Evolutionary conservation across 441 rosid genomes (phyloP), one percentile per base, ranked within the genome.

Genomic region (Rhodomyrtus psidioides): DNA sequence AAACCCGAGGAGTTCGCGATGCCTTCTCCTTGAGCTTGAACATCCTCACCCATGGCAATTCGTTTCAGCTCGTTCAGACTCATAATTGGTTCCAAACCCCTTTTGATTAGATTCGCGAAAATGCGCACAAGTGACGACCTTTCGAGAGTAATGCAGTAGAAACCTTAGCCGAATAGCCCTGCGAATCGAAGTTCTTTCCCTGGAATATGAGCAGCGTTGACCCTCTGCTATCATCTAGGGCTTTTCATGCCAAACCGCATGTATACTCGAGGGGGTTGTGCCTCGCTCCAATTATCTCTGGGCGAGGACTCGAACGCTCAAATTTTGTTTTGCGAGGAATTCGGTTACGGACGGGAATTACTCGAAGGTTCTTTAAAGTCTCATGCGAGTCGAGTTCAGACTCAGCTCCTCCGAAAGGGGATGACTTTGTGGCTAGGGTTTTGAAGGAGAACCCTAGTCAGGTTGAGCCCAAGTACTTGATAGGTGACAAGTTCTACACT

Each of bases 381-480:
- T 81, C 90, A 2, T 94, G 97, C 89, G 91, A 92, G 85, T 83
- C 89, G 91, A 90, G 85, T 83, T 83, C 94, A 39, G 84, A 85
- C 84, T 86, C 88, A 44, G 34, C 55, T 44, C 86, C 94, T 53
- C 88, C 76, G 84, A 44, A 91, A 44, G 88, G 90, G 27, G 93
- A 87, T 62, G 99, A 95, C 89, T 97, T 95, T 90, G 92, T 97
- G 30, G 89, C 96, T 55, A 94, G 91, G 91, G 94, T 95, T 88
- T 86, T 97, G 92, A 91, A 93, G 93, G 94, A 96, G 91, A 96
- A 97, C 65, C 99, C 99, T 55, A 94, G 97, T 91, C 99, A 97
- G 84, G 91, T 94, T 82, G 98, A 97, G 59, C 94, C 98, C 88
- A 93, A 88, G 89, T 95, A 91, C 82, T 88, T 91, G 70, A 89